Evolutionary conservation across 1,284 basidiomycete species (phyloP).

Genomic region (Moniliophthora roreri): DNA sequence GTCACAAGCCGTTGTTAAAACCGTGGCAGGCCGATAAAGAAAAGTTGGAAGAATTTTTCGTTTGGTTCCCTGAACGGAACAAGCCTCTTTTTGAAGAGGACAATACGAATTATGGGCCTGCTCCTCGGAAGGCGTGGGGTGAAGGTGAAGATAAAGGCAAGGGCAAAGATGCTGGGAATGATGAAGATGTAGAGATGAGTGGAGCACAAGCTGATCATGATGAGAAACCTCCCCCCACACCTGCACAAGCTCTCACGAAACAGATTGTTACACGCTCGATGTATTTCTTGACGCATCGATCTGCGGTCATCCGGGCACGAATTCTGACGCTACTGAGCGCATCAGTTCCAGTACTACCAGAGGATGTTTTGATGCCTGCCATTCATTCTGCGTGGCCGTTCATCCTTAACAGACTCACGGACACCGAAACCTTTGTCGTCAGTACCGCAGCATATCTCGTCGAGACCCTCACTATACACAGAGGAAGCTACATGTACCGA

Average conservation of each 20-base stretch:
- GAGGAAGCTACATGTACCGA: slow-evolving; percentile 81
- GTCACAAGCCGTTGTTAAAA: not conserved
- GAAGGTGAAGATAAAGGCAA: slow-evolving; percentile 8
- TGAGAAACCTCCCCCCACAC: slow-evolving; percentile 54
- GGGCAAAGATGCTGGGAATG: not conserved
- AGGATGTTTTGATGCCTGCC: slow-evolving; percentile 75
- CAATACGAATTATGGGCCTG: slow-evolving; percentile 55
- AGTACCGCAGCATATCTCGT: slow-evolving; percentile 71
- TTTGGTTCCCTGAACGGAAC: slow-evolving; percentile 63
- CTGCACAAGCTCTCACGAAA: slow-evolving; percentile 72
- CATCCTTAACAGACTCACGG: slow-evolving; percentile 78
- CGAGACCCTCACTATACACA: slow-evolving; percentile 63
- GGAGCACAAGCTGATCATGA: slow-evolving; percentile 26
- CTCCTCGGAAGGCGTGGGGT: slow-evolving; percentile 59
- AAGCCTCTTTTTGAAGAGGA: slow-evolving; percentile 32
- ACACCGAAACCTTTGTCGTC: slow-evolving; percentile 76
- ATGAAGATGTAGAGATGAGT: slow-evolving; percentile 26
- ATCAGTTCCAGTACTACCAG: slow-evolving; percentile 74
- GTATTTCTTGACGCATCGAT: slow-evolving; percentile 88
- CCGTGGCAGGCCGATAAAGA: slow-evolving; percentile 20
- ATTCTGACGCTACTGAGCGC: slow-evolving; percentile 75
- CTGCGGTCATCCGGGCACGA: slow-evolving; percentile 78
- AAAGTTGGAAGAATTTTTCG: slow-evolving; percentile 50
- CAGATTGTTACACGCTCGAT: slow-evolving; percentile 84
- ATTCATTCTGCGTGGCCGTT: slow-evolving; percentile 89